These are phyloP conservation scores for Lodderomyces margitis DNA, from an alignment of 1,139 yeast genomes.

Conservation along the genomic window DNA sequence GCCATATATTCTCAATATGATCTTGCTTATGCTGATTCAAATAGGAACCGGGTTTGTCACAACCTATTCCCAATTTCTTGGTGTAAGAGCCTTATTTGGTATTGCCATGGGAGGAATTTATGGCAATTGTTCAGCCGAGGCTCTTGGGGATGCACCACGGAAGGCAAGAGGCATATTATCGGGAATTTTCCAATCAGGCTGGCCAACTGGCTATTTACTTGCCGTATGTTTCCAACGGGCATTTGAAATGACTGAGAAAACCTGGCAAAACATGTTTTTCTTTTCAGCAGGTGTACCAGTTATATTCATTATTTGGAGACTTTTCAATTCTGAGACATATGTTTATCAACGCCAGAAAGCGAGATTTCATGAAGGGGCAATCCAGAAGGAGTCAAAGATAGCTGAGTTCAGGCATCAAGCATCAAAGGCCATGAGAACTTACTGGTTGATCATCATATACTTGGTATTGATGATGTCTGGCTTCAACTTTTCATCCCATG, in stretches of 20 bases:
- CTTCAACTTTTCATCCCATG: constrained; percentile 40
- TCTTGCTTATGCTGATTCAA: constrained; percentile 32
- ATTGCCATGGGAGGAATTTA: constrained; percentile 44
- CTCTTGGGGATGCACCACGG: constrained; percentile 39
- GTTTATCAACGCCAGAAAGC: constrained; percentile 28
- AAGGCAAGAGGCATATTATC: constrained; percentile 38
- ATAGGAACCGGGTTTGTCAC: constrained; percentile 41
- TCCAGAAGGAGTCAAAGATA: constrained; percentile 13
- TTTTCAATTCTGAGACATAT: constrained; percentile 38
- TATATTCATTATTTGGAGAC: constrained; percentile 36
- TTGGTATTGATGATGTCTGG: constrained; percentile 41
- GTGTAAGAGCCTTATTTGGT: constrained; percentile 41
- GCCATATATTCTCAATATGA: constrained; percentile 35
- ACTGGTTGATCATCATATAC: constrained; percentile 41
- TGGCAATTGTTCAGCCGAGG: constrained; percentile 39
- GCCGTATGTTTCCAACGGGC: constrained; percentile 44
- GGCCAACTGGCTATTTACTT: constrained; percentile 41
- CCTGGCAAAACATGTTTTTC: constrained; percentile 44
- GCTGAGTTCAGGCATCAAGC: constrained; percentile 20
- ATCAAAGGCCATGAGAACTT: constrained; percentile 28
- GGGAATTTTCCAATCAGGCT: constrained; percentile 35
- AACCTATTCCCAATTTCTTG: constrained; percentile 38
- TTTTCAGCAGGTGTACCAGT: constrained; percentile 44
- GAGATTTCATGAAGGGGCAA: constrained; percentile 18
- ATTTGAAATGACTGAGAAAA: constrained; percentile 29